Conservation (phyloP, 306 rosid species). For the Prunus persica region Prunus_persica_NCBIv2 NC_034016.1:20036501-20037000, state of each 20-base stretch:
- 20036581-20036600: neutral
- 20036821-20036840: neutral
- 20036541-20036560: neutral
- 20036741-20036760: neutral
- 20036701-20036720: neutral
- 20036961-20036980: conserved; percentile 84
- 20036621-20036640: neutral
- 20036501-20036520: neutral
- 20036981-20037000: conserved; percentile 95
- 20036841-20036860: neutral
- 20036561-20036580: neutral
- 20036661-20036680: neutral
- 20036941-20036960: conserved; percentile 97
- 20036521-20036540: neutral
- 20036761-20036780: neutral
- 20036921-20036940: conserved; percentile 69
- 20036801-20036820: neutral
- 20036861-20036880: neutral
- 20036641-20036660: neutral
- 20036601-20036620: neutral
- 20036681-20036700: neutral
- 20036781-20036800: neutral
- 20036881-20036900: neutral
- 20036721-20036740: neutral
- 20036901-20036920: conserved; percentile 10